Evolutionary conservation across 805 yeast genomes (phyloP), one percentile per base, ranked within the genome.

Genomic region (Myxozyma monticola): DNA sequence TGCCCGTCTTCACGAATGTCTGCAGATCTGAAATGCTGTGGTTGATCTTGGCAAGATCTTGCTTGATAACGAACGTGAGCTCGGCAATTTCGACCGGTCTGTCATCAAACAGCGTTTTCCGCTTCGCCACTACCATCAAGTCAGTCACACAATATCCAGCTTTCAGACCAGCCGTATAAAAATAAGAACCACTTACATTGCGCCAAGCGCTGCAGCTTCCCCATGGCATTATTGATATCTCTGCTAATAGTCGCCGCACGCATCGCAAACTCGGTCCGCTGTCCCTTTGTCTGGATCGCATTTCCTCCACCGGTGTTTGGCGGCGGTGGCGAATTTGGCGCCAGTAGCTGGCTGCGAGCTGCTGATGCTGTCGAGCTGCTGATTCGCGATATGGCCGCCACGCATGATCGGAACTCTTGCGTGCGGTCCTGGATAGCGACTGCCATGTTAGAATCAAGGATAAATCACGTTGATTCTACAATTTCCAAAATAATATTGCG

Each of bases 41-140:
- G 62, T 87, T 95, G 56, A 93, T 81, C 58, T 81, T 80, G 64
- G 89, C 83, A 43, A 93, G 82, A 62, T 86, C 95, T 67, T 93
- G 97, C 61, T 79, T 79, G 57, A 79, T 78, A 36, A 89, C 84
- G 60, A 83, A 86, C 0, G 99, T 90, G 57, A 93, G 73, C 67
- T 93, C 96, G 18, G 90, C 87, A 56, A 93, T 88, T 65, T 93
- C 98, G 14, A 88, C 83, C 0, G 98, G 97, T 59, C 85, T 83
- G 68, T 93, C 99, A 64, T 90, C 96, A 59, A 93, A 88, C 65
- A 91, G 70, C 17, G 96, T 95, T 65, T 89, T 90, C 60, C 89
- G 76, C 67, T 85, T 88, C 2, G 99, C 97, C 57, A 93, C 64
- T 31, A 68, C 17, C 54, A n/a, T n/a, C n/a, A 17, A 15, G 37